Evolutionary conservation across 108 stramenopile species (phyloP), one percentile per base, ranked within the genome.

Genomic region (Skeletonema potamos): DNA sequence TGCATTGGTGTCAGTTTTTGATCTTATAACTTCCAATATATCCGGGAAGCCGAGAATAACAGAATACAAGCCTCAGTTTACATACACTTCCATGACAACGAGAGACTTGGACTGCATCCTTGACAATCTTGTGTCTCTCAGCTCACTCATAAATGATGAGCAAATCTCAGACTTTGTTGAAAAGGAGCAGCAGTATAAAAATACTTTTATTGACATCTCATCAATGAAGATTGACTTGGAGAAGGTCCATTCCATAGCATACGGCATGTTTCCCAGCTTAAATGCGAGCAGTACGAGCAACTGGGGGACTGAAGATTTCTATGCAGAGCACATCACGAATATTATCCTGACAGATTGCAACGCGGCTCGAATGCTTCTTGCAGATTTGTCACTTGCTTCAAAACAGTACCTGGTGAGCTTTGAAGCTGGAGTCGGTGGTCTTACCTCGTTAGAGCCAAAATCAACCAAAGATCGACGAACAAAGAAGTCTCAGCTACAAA

Each of bases 301-400:
- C 27, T 79, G 74, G 76, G 48, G 34, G 3, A 20, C 32, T 6
- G 44, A 81, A 9, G 66, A 74, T 54, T 51, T 76, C 4, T 83
- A 63, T 28, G 51, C 44, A 4, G 87, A 87, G 36, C 68, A 85
- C 27, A 51, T 70, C 11, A 56, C 10, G 2, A 85, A 85, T 41
- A 24, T 57, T n/a, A 22, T 32, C 22, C 43, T 85, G 29, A 20
- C 79, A n/a, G 43, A 54, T 55, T 37, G 36, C 27, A 70, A 62
- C 46, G 79, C 79, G 9, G 68, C 79, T 26, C 78, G 51, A 18
- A 59, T 60, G 6, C 74, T 87, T 17, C 58, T 87, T 20, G 28
- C 66, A 15, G 87, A 87, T 58, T 56, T 83, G 39, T 79, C 70
- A 5, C 15, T 12, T 8, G 82, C 79, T 6, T 60, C 72, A 6